Evolutionary conservation across 345 rosid genomes (phyloP).

Genomic region (Corchorus olitorius): DNA sequence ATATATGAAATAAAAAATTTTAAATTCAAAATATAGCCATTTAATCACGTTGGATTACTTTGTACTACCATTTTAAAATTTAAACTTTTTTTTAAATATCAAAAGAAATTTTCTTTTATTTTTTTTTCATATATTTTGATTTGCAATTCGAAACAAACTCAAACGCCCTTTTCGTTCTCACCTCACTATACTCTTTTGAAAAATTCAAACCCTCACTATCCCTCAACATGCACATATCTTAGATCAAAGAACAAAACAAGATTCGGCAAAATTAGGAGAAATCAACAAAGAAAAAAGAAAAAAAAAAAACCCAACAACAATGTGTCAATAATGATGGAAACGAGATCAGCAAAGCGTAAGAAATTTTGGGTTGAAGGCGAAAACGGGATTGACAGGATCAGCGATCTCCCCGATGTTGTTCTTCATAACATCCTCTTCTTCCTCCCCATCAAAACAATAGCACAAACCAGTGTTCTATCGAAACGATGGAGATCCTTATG

Average conservation of each 20-base stretch:
- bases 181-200: conserved; percentile 51
- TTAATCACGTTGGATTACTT: too few species aligned
- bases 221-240: background rate
- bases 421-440: conserved; percentile 63
- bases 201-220: conserved; percentile 46
- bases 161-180: conserved; percentile 35
- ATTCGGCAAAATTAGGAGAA: background rate
- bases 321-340: conserved; percentile 60
- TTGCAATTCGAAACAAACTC: conserved; percentile 34
- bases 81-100: too few species aligned
- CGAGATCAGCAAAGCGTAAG: conserved; percentile 67
- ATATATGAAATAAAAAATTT: too few species aligned
- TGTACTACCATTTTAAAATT: too few species aligned
- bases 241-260: background rate
- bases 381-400: conserved; percentile 50
- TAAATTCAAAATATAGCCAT: too few species aligned
- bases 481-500: conserved; percentile 73
- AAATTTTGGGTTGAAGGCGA: conserved; percentile 36
- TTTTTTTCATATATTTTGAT: background rate
- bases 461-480: conserved; percentile 56
- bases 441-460: conserved; percentile 64
- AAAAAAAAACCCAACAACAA: background rate
- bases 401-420: conserved; percentile 66
- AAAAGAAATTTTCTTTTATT: background rate
- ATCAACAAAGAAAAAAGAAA: background rate